Conservation (phyloP, 495 filamentous ascomycete genomes). For the Penicillium egyptiacum region DNA sequence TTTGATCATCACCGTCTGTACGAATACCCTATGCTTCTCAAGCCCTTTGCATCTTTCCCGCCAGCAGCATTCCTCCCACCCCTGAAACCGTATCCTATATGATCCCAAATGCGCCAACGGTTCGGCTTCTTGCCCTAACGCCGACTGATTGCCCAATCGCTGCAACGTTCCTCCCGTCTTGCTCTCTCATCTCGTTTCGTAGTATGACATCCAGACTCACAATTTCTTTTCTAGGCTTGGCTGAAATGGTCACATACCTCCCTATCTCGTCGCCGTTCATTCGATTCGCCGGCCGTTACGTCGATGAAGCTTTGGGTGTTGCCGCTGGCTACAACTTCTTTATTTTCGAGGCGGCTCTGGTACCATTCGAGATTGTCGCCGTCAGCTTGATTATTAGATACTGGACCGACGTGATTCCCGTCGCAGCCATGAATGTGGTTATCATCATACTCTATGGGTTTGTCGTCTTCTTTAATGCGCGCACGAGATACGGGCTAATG, state of each 20-base stretch:
- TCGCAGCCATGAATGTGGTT: slow-evolving; percentile 45
- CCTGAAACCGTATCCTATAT: slow-evolving; percentile 1
- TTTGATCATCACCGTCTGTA: slow-evolving; percentile 64
- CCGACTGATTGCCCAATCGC: slow-evolving; percentile 5
- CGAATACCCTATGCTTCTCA: slow-evolving; percentile 22
- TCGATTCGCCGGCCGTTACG: slow-evolving; percentile 76
- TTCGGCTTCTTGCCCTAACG: background rate
- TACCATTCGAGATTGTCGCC: slow-evolving; percentile 47
- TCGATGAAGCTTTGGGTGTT: slow-evolving; percentile 65
- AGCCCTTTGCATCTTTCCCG: slow-evolving; percentile 23
- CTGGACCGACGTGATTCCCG: slow-evolving; percentile 48
- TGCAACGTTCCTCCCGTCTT: background rate
- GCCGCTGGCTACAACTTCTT: slow-evolving; percentile 73
- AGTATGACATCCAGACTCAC: slow-evolving; percentile 22
- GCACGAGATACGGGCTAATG: background rate
- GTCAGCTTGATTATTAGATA: slow-evolving; percentile 48
- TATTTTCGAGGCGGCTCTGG: slow-evolving; percentile 51
- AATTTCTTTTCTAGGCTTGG: slow-evolving; percentile 50
- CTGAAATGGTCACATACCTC: slow-evolving; percentile 80
- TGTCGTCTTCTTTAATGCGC: slow-evolving; percentile 32
- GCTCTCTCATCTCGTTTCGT: slow-evolving; percentile 2
- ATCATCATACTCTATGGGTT: slow-evolving; percentile 45
- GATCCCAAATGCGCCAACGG: slow-evolving; percentile 11
- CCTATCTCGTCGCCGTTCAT: slow-evolving; percentile 82
- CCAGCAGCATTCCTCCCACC: background rate